These are phyloP conservation scores for Leersia perrieri DNA, from an alignment of 176 grass and related monocot species.

Conservation along the genomic window DNA sequence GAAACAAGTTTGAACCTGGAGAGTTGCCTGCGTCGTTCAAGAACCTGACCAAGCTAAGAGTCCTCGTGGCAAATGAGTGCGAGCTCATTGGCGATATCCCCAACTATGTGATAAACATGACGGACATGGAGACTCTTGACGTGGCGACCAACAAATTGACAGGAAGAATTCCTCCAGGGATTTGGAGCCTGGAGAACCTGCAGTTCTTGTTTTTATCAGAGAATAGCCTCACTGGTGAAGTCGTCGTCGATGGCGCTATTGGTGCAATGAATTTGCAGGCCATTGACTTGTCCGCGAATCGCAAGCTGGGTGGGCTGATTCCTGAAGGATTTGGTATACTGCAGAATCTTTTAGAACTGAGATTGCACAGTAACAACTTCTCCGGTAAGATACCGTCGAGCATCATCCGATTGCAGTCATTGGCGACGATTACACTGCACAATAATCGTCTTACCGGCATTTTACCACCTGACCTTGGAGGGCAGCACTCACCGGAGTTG, in stretches of 20 bases:
- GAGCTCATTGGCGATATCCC: constrained; percentile 51
- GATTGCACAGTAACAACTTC: constrained; percentile 42
- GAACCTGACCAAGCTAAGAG: constrained; percentile 34
- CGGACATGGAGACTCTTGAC: constrained; percentile 19
- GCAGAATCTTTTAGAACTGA: constrained; percentile 4
- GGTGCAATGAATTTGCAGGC: background rate
- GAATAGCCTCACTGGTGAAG: constrained; percentile 34
- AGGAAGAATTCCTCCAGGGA: constrained; percentile 49
- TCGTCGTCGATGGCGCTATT: constrained; percentile 32
- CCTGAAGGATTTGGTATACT: constrained; percentile 58
- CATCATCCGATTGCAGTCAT: no score
- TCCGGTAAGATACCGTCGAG: constrained; percentile 78
- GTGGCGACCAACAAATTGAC: constrained; percentile 27
- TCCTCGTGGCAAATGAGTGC: background rate
- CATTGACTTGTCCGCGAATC: constrained; percentile 50
- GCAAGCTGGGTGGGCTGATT: constrained; percentile 46
- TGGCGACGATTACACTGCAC: constrained; percentile 33
- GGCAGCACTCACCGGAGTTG: constrained; percentile 33
- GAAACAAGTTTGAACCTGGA: constrained; percentile 26
- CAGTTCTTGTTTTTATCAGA: background rate
- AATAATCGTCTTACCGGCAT: constrained; percentile 50
- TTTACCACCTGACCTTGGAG: constrained; percentile 61
- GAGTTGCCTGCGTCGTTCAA: constrained; percentile 49
- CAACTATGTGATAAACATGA: constrained; percentile 14
- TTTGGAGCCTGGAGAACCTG: constrained; percentile 62